Evolutionary conservation across 495 filamentous ascomycete species (phyloP), one percentile per base, ranked within the genome.

Genomic region (Coniosporium apollinis): DNA sequence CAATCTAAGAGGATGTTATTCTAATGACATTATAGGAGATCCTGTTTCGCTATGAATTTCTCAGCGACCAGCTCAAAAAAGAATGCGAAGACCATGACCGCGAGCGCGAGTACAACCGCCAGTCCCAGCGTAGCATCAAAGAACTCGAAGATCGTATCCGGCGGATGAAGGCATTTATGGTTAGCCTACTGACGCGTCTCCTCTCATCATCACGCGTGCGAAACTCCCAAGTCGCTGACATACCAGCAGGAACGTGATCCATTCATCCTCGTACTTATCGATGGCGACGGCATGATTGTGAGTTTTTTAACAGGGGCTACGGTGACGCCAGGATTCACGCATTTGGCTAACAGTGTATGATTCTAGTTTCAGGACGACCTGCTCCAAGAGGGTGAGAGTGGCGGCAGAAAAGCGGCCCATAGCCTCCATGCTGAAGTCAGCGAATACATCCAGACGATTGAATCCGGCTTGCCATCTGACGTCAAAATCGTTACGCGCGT

Each of bases 241-340:
- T 35, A 39, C 28, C 18, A 37, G 30, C 50, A 85, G 79, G 75
- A 75, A 30, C 70, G 68, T 33, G 78, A 85, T 60, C 72, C 76
- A 6, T 87, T 83, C 48, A 63, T 85, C 44, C 51, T 81, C 19
- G 66, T 82, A 13, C 58, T 91, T 39, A 67, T 91, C 34, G 82
- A 91, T 49, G 81, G 79, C 19, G 76, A 85, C 47, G 74, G 74
- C 19, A 67, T 83, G 46, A 69, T 87, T 44, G 70, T 74, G 54
- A 52, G 67, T n/a, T 36, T 15, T 6, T 29, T n/a, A 5, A 38
- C 15, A n/a, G n/a, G n/a, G n/a, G n/a, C n/a, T n/a, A n/a, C n/a
- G n/a, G n/a, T n/a, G n/a, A n/a, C n/a, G n/a, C n/a, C n/a, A n/a
- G n/a, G n/a, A n/a, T n/a, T n/a, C n/a, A n/a, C n/a, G n/a, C n/a